Conservation (phyloP, 2,329 filamentous ascomycete genomes). For the Fusarium buharicum region DNA sequence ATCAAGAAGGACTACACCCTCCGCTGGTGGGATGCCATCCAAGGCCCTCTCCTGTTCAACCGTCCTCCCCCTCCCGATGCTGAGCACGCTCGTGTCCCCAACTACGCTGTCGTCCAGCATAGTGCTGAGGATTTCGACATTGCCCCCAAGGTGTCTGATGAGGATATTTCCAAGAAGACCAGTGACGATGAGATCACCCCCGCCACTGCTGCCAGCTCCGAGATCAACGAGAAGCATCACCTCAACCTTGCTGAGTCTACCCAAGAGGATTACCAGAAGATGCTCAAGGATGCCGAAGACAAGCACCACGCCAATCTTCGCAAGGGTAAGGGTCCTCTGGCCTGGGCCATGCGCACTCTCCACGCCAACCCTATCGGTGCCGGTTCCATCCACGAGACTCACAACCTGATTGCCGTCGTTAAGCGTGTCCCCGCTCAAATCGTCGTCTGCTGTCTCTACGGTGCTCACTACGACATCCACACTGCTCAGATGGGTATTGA, state of each 20-base stretch:
- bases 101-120: conserved; percentile 82
- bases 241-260: conserved; percentile 51
- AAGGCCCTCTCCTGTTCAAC: conserved; percentile 71
- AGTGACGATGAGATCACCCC: conserved; percentile 50
- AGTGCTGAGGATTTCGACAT: conserved; percentile 59
- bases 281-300: conserved; percentile 66
- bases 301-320: conserved; percentile 72
- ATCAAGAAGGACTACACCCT: conserved; percentile 75
- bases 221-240: conserved; percentile 55
- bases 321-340: conserved; percentile 73
- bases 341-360: conserved; percentile 83
- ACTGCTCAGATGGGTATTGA: conserved; percentile 75
- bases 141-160: conserved; percentile 24
- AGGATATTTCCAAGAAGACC: conserved; percentile 32
- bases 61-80: conserved; percentile 65
- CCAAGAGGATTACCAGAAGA: conserved; percentile 70
- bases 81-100: conserved; percentile 69
- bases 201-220: conserved; percentile 28
- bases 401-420: conserved; percentile 72
- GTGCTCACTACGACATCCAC: conserved; percentile 85
- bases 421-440: conserved; percentile 77
- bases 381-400: conserved; percentile 77
- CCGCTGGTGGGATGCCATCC: conserved; percentile 70
- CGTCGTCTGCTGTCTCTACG: conserved; percentile 73
- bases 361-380: conserved; percentile 77